phyloP scores from a whole-genome alignment of 495 filamentous ascomycete species.

The Emericellopsis terricola region DNA sequence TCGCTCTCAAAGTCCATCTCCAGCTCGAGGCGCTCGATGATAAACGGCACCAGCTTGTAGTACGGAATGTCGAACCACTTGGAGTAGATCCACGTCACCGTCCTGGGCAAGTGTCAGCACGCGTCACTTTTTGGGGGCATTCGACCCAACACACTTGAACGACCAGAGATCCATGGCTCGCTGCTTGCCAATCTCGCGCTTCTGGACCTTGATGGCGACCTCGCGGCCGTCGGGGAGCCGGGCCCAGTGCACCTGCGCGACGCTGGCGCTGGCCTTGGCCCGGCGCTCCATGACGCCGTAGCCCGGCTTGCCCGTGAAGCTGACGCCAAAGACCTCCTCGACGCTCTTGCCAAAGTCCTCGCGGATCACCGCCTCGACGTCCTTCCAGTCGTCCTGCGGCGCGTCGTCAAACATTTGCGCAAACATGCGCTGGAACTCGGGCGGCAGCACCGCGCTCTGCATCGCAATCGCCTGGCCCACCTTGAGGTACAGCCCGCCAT shows the following conservation, averaged over 20 bases:
- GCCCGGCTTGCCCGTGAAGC: constrained; percentile 43
- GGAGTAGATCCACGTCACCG: constrained; percentile 59
- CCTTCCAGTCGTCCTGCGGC: constrained; percentile 78
- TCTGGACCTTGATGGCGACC: constrained; percentile 93
- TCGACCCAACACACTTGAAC: constrained; percentile 69
- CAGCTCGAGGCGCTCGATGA: constrained; percentile 67
- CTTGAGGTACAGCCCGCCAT: constrained; percentile 92
- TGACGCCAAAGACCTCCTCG: constrained; percentile 81
- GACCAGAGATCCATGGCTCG: constrained; percentile 88
- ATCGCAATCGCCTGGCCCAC: constrained; percentile 97
- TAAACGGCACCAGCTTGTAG: constrained; percentile 75
- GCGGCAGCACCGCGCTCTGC: constrained; percentile 85
- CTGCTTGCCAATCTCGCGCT: constrained; percentile 78
- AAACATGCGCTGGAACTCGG: constrained; percentile 92
- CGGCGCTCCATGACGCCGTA: constrained; percentile 75
- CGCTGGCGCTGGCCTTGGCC: constrained; percentile 75
- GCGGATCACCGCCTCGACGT: constrained; percentile 69
- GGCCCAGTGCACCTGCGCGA: constrained; percentile 96
- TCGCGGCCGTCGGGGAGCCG: constrained; percentile 65
- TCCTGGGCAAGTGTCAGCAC: constrained; percentile 19
- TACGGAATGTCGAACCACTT: constrained; percentile 75
- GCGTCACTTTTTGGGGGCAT: no score
- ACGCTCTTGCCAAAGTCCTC: constrained; percentile 73
- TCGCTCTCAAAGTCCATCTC: constrained; percentile 93
- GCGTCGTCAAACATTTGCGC: constrained; percentile 94